These are phyloP conservation scores for Kockiozyma suomiensis DNA, from an alignment of 805 yeast species.

Conservation along the genomic window DNA sequence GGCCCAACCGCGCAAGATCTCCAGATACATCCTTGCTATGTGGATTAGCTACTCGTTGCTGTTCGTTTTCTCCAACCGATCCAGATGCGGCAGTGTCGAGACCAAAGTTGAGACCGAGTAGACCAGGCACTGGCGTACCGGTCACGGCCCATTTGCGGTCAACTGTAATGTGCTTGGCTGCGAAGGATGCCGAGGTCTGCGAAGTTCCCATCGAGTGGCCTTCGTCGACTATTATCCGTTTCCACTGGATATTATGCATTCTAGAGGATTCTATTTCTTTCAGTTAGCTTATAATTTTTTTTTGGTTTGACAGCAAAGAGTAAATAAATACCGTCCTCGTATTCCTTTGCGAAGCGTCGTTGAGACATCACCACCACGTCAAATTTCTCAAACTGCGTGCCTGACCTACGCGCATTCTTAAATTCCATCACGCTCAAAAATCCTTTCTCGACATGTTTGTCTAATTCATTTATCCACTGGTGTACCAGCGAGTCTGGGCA, in stretches of 20 bases:
- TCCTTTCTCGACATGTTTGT: constrained; percentile 53
- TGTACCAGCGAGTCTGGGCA: constrained; percentile 68
- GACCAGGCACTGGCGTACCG: constrained; percentile 75
- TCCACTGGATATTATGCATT: constrained; percentile 59
- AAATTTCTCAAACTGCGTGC: constrained; percentile 44
- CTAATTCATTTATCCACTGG: constrained; percentile 65
- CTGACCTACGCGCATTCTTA: not conserved
- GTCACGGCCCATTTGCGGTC: constrained; percentile 76
- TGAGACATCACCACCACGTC: constrained; percentile 59
- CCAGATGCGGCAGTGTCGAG: constrained; percentile 51
- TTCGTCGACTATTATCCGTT: constrained; percentile 71
- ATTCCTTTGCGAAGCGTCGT: constrained; percentile 51
- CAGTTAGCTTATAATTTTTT: not conserved
- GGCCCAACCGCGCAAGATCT: constrained; percentile 60
- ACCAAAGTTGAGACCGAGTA: constrained; percentile 48
- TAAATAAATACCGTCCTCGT: constrained; percentile 17
- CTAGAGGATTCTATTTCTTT: constrained; percentile 43
- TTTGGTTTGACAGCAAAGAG: not conserved
- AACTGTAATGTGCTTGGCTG: constrained; percentile 53
- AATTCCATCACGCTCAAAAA: constrained; percentile 44
- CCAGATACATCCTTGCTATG: constrained; percentile 23
- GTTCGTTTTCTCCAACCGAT: constrained; percentile 25
- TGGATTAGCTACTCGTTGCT: constrained; percentile 31
- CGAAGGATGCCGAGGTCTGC: constrained; percentile 52
- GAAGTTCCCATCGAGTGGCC: constrained; percentile 67